These are phyloP conservation scores for Tanacetum coccineum DNA, from an alignment of 129 eudicot genomes.

Conservation along the genomic window DNA sequence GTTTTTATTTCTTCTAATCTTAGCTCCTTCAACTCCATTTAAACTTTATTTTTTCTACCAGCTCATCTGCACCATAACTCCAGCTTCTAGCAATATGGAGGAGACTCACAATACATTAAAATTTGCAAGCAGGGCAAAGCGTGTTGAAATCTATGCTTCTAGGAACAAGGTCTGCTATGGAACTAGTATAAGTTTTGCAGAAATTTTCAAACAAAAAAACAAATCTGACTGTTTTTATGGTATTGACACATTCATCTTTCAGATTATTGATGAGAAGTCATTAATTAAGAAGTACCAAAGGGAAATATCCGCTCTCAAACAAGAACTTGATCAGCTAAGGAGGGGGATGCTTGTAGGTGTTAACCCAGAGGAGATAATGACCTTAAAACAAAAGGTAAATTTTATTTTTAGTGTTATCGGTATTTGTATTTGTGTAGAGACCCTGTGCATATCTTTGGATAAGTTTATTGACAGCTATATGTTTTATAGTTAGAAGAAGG, in stretches of 20 bases:
- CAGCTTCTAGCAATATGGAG: constrained; percentile 96
- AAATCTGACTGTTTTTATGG: constrained; percentile 15
- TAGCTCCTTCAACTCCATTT: constrained; percentile 7
- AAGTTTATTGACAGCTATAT: constrained; percentile 23
- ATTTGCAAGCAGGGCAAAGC: constrained; percentile 96
- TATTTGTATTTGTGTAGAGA: background rate
- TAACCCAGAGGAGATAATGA: constrained; percentile 85
- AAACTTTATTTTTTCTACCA: constrained; percentile 26
- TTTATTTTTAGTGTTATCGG: background rate
- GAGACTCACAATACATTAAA: constrained; percentile 97
- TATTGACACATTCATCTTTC: constrained; percentile 27
- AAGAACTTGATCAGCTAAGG: constrained; percentile 91
- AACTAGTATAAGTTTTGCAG: constrained; percentile 11
- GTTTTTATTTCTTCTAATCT: background rate
- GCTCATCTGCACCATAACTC: constrained; percentile 98
- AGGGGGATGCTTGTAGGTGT: constrained; percentile 90
- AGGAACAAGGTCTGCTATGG: constrained; percentile 63
- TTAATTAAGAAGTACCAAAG: constrained; percentile 92
- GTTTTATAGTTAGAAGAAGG: constrained; percentile 87
- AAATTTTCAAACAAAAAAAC: constrained; percentile 1
- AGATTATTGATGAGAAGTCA: constrained; percentile 98
- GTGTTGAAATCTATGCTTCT: constrained; percentile 90
- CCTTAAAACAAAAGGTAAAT: constrained; percentile 73
- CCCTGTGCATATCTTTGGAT: background rate
- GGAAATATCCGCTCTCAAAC: constrained; percentile 84